Evolutionary conservation across 345 rosid species (phyloP).

Genomic region (Arabis hirsuta): DNA sequence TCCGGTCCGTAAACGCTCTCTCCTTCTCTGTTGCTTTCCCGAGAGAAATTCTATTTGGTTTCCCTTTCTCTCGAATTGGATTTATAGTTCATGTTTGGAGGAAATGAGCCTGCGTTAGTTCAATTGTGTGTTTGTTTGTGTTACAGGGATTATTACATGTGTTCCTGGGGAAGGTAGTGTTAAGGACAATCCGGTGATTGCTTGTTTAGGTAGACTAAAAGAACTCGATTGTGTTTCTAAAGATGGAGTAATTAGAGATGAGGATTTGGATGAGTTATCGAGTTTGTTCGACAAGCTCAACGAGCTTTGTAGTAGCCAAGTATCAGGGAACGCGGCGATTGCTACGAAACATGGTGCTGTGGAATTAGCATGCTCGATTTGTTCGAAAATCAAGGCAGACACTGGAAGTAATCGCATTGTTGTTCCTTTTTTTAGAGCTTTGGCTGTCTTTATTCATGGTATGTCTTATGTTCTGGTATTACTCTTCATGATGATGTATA

Average conservation of each 20-base stretch:
- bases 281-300: conserved; percentile 53
- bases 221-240: conserved; percentile 38
- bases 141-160: conserved; percentile 72
- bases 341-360: conserved; percentile 72
- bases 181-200: conserved; percentile 65
- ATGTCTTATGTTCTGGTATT: conserved; percentile 17
- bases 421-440: conserved; percentile 60
- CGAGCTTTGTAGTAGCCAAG: conserved; percentile 52
- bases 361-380: conserved; percentile 64
- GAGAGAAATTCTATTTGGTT: too few species aligned
- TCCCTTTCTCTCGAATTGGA: not conserved
- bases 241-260: conserved; percentile 35
- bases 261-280: conserved; percentile 52
- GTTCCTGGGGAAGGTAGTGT: conserved; percentile 70
- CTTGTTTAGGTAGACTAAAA: conserved; percentile 64
- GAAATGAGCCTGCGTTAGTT: conserved; percentile 1
- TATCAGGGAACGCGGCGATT: conserved; percentile 62
- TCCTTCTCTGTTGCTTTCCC: conserved; percentile 24
- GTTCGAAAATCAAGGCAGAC: conserved; percentile 51
- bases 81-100: too few species aligned
- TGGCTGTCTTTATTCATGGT: conserved; percentile 72
- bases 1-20: conserved; percentile 49
- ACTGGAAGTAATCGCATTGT: conserved; percentile 38
- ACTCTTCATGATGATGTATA: not conserved
- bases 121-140: conserved; percentile 19